Percentiles rank a stretch among this genome's conserved stretches.
phyloP scores from a whole-genome alignment of 768 basidiomycete genomes.

The Macrolepiota fuliginosa region DNA sequence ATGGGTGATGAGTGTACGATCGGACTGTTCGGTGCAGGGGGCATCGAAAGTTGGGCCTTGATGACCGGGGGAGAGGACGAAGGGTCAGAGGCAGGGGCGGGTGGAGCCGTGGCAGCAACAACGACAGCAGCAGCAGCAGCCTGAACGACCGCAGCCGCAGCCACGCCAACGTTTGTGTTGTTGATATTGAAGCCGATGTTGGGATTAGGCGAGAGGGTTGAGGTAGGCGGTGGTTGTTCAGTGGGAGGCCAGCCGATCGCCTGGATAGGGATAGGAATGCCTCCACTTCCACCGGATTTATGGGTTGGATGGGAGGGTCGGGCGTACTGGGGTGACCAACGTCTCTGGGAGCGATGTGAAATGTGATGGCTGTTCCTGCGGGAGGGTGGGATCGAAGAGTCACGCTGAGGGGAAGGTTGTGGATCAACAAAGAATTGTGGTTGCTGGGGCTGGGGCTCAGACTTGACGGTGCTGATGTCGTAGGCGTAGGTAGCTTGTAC shows the following conservation, averaged over 20 bases:
- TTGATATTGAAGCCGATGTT: background rate
- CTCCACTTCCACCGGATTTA: background rate
- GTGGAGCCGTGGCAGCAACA: background rate
- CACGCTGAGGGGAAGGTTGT: background rate
- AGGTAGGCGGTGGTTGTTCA: background rate
- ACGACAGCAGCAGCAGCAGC: background rate
- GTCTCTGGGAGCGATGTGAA: background rate
- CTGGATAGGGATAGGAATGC: background rate
- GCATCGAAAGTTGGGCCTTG: constrained; percentile 15
- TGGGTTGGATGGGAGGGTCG: constrained; percentile 1
- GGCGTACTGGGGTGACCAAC: background rate
- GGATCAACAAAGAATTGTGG: background rate
- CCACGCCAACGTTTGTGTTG: background rate
- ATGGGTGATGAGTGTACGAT: constrained; percentile 21
- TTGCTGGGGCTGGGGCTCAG: constrained; percentile 8
- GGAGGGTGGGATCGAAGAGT: background rate
- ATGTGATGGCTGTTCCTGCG: background rate
- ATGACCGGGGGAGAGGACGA: constrained; percentile 2
- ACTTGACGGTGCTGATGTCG: background rate
- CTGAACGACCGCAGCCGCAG: background rate
- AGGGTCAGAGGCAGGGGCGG: background rate
- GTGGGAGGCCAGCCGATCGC: background rate
- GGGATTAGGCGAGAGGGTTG: background rate
- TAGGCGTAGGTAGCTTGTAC: background rate
- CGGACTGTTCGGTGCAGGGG: constrained; percentile 11